phyloP scores from a whole-genome alignment of 2,329 filamentous ascomycete genomes.

The Penicillium brasilianum region DNA sequence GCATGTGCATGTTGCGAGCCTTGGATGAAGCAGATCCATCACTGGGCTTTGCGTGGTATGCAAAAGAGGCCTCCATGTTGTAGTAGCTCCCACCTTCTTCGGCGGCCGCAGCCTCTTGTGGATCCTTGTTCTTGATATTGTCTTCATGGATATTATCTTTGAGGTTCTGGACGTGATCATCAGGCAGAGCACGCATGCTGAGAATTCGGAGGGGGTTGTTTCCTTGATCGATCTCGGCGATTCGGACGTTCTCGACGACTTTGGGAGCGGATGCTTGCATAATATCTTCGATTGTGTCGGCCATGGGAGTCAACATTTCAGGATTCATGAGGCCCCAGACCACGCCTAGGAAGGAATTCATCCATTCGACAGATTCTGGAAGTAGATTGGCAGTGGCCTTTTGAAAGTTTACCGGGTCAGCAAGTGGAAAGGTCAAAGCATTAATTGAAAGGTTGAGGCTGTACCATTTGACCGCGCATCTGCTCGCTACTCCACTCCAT shows the following conservation, averaged over 20 bases:
- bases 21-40: slow-evolving; percentile 74
- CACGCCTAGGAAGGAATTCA: slow-evolving; percentile 84
- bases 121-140: slow-evolving; percentile 80
- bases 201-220: slow-evolving; percentile 87
- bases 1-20: slow-evolving; percentile 96
- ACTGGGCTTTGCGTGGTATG: slow-evolving; percentile 84
- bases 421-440: neutral
- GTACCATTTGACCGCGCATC: slow-evolving; percentile 76
- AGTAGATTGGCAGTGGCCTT: slow-evolving; percentile 83
- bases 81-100: slow-evolving; percentile 92
- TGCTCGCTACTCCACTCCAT: slow-evolving; percentile 89
- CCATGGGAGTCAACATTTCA: slow-evolving; percentile 89
- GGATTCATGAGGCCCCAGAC: slow-evolving; percentile 93
- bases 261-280: slow-evolving; percentile 95
- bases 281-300: slow-evolving; percentile 92
- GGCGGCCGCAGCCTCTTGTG: slow-evolving; percentile 83
- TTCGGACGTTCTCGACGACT: slow-evolving; percentile 90
- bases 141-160: slow-evolving; percentile 80
- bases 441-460: neutral
- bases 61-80: slow-evolving; percentile 87
- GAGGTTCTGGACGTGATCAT: slow-evolving; percentile 78
- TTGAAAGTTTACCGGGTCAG: slow-evolving; percentile 32
- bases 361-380: slow-evolving; percentile 93
- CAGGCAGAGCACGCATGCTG: slow-evolving; percentile 82
- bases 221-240: slow-evolving; percentile 93